Percentiles rank a stretch among this genome's conserved stretches.
Evolutionary conservation across 768 basidiomycete genomes (phyloP).

Genomic region (Hortiboletus campestris): DNA sequence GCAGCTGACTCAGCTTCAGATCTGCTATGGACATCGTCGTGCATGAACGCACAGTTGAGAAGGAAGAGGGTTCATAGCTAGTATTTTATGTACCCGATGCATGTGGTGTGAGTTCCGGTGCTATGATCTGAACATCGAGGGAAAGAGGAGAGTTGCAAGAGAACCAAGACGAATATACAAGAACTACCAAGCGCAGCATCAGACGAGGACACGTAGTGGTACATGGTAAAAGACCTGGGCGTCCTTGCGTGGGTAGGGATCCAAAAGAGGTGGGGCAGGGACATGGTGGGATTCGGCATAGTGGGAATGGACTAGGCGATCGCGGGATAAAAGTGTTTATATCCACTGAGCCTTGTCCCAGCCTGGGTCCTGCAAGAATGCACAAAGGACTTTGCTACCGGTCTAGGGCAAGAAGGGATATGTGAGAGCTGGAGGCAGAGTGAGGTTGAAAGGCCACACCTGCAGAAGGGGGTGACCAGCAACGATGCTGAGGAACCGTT

Average conservation of each 20-base stretch:
- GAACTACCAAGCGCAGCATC: constrained; percentile 15
- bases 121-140: constrained; percentile 1
- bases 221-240: constrained; percentile 15
- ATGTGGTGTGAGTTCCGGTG: constrained; percentile 5
- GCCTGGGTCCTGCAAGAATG: constrained; percentile 90
- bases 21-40: constrained; percentile 76
- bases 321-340: constrained; percentile 32
- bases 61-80: constrained; percentile 9
- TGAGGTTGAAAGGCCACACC: constrained; percentile 44
- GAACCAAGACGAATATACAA: constrained; percentile 23
- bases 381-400: constrained; percentile 94
- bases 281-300: background rate
- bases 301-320: background rate
- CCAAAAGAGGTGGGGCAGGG: background rate
- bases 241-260: constrained; percentile 5
- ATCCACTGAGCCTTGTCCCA: constrained; percentile 86
- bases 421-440: constrained; percentile 3
- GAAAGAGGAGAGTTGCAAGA: constrained; percentile 8
- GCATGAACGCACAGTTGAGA: constrained; percentile 43
- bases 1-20: constrained; percentile 38
- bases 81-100: constrained; percentile 13
- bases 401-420: constrained; percentile 49
- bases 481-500: constrained; percentile 93
- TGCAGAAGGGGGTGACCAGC: constrained; percentile 96
- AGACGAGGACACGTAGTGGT: constrained; percentile 16